Conservation (phyloP, 116 monocot species). For the Phalaenopsis hybrid region DNA sequence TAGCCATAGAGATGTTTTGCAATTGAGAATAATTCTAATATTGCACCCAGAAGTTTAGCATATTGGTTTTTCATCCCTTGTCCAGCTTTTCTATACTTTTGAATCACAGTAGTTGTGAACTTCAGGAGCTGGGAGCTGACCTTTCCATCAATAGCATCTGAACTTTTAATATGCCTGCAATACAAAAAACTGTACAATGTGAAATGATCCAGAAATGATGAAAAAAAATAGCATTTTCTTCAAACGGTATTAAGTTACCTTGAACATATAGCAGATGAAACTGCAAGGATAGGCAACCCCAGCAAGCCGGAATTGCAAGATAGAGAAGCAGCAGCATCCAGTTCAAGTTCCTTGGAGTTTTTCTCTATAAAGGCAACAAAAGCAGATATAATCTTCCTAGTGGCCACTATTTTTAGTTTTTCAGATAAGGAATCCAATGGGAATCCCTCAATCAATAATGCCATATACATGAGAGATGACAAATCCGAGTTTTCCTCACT, state of each 20-base stretch:
- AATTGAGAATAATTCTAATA: slow-evolving; percentile 53
- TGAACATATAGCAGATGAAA: slow-evolving; percentile 46
- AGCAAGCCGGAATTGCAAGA: slow-evolving; percentile 15
- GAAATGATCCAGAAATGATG: neutral
- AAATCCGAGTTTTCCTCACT: slow-evolving; percentile 28
- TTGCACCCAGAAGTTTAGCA: slow-evolving; percentile 38
- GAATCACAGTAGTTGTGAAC: slow-evolving; percentile 47
- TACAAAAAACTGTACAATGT: neutral
- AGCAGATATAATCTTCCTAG: slow-evolving; percentile 28
- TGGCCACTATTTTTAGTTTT: slow-evolving; percentile 32
- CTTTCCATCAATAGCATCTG: slow-evolving; percentile 36
- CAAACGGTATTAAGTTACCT: slow-evolving; percentile 29
- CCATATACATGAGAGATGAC: slow-evolving; percentile 35
- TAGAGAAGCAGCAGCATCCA: slow-evolving; percentile 13
- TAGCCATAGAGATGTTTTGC: slow-evolving; percentile 41
- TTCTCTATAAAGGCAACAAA: slow-evolving; percentile 47
- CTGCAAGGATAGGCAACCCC: slow-evolving; percentile 52
- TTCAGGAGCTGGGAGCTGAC: slow-evolving; percentile 30
- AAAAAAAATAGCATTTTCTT: neutral
- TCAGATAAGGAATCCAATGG: slow-evolving; percentile 62
- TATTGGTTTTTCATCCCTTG: slow-evolving; percentile 26
- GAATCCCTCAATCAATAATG: slow-evolving; percentile 78
- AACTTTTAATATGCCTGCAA: slow-evolving; percentile 53
- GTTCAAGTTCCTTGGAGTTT: slow-evolving; percentile 23
- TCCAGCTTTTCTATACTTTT: slow-evolving; percentile 27